Conservation (phyloP, 805 yeast genomes). For the Cyberlindnera maritima region DNA sequence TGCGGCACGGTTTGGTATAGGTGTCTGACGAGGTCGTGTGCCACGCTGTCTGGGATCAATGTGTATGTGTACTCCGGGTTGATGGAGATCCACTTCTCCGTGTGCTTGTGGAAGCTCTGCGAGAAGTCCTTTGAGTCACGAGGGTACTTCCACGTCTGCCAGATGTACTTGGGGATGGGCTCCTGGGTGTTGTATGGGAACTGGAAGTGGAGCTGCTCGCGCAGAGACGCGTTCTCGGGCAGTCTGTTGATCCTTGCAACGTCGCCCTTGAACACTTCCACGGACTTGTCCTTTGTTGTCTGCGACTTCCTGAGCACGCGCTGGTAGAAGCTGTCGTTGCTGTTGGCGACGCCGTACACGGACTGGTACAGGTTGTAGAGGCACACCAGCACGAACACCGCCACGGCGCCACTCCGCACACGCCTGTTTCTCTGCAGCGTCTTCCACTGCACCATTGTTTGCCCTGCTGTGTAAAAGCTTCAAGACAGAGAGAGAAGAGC, state of each 20-base stretch:
- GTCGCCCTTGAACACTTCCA: conserved; percentile 9
- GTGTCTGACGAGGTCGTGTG: conserved; percentile 51
- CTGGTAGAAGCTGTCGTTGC: not conserved
- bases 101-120: conserved; percentile 43
- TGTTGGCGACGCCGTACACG: conserved; percentile 14
- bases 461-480: no score
- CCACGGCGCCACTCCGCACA: not conserved
- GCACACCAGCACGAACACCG: conserved; percentile 4
- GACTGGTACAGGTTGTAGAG: conserved; percentile 10
- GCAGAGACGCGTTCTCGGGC: conserved; percentile 23
- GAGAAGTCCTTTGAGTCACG: conserved; percentile 57
- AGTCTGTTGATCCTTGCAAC: conserved; percentile 3
- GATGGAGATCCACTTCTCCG: conserved; percentile 59
- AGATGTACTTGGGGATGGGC: conserved; percentile 73
- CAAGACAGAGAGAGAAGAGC: no score
- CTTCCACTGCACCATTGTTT: conserved; percentile 10
- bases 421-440: conserved; percentile 5
- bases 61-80: conserved; percentile 70
- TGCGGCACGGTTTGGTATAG: conserved; percentile 72
- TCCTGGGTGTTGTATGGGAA: conserved; percentile 70
- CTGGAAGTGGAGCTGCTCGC: conserved; percentile 63
- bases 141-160: conserved; percentile 93
- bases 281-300: not conserved
- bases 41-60: conserved; percentile 67
- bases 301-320: not conserved